Evolutionary conservation across 2,329 filamentous ascomycete genomes (phyloP), one percentile per base, ranked within the genome.

Genomic region (Aspergillus hortae): DNA sequence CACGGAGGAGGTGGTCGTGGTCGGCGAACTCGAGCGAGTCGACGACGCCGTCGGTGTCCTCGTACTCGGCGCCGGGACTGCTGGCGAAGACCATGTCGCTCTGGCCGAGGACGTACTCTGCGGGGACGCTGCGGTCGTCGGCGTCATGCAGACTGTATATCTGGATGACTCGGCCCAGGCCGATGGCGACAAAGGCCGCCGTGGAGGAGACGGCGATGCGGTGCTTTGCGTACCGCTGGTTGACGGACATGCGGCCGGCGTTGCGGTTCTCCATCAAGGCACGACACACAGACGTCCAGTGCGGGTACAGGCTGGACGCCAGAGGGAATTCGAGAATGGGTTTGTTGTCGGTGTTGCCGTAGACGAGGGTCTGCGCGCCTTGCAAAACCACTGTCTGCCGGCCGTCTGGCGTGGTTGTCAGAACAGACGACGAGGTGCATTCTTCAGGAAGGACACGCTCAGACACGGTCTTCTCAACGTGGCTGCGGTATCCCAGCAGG

Each of bases 1-100:
- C 54, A 14, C 61, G 59, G 30, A 63, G 59, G 32, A 63, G 53
- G 7, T 42, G 49, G 36, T 56, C 59, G 35, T 57, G 21, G 21
- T 59, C 58, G 12, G 49, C 46, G 40, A 63, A 63, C 42, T 59
- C 61, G 3, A 63, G 35, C 2, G 51, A 52, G 11, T 58, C 55
- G 30, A 63, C 49, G 9, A 59, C 46, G 11, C 59, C 60, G 50
- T 60, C 52, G 11, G 59, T 53, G 19, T 60, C 58, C 15, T 57
- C 52, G 50, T 59, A 59, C n/a, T 27, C 44, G 23, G 48, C 30
- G 12, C 27, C 38, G 3, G 51, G 47, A 1, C 46, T 23, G 7
- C 44, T 27, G 33, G 44, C 21, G 38, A 55, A 47, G 3, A 38
- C 44, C 10, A 38, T 32, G 30, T 51, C 44, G 17, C 21, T 50